phyloP scores from a whole-genome alignment of 2,329 filamentous ascomycete species.

The Colletotrichum sp. region DNA sequence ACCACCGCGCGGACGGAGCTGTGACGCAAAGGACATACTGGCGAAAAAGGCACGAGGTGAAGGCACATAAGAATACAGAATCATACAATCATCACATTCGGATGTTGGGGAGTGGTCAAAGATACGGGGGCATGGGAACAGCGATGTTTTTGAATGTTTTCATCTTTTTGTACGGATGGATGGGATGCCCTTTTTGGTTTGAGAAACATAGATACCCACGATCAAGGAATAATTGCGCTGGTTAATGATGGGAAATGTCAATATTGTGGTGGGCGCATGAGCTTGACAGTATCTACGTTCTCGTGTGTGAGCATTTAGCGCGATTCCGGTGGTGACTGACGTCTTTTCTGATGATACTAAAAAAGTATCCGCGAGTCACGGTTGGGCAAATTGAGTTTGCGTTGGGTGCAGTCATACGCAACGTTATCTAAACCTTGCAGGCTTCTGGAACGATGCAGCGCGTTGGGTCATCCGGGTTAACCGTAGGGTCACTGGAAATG shows the following conservation, averaged over 20 bases:
- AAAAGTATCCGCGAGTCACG: neutral
- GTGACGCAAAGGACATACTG: neutral
- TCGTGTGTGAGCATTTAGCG: no score
- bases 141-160: neutral
- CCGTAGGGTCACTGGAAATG: neutral
- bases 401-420: neutral
- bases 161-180: neutral
- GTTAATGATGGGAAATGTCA: neutral
- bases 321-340: neutral
- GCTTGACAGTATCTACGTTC: neutral
- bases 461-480: neutral
- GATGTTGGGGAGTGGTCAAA: neutral
- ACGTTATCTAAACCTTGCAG: neutral
- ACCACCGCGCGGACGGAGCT: neutral
- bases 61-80: neutral
- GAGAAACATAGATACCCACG: constrained; percentile 17
- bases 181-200: neutral
- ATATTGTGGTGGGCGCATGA: neutral
- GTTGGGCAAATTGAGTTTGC: neutral
- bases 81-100: neutral
- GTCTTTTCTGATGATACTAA: neutral
- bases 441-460: neutral
- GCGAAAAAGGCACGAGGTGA: neutral
- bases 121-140: neutral
- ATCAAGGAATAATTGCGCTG: neutral